Evolutionary conservation across 164 flowering plant species (phyloP), one percentile per base, ranked within the genome.

Genomic region (Pachysandra terminalis): DNA sequence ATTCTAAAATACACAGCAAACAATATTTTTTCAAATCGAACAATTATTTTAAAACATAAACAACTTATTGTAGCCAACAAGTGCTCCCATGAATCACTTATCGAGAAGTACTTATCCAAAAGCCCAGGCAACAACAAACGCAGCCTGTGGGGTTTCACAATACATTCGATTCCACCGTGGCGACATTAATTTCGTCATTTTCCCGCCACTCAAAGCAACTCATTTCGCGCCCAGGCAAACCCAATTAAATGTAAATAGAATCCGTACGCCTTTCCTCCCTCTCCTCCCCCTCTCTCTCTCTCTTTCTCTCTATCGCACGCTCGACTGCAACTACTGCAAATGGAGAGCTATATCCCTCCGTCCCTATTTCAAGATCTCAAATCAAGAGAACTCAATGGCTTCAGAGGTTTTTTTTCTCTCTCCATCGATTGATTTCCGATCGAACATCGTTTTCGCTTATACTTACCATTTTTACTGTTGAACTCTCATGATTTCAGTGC

Each of bases 341-440:
- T 86, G 92, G 87, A 74, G 73, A 68, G 53, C 53, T 77, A 82
- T 23, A 81, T 49, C 8, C 62, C 76, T 15, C 66, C 66, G 24
- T 90, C 96, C 2, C 75, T 84, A 77, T 85, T 88, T 64, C 82
- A 76, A 27, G 80, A 81, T 73, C 66, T 94, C 81, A 85, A 69
- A 64, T 77, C 82, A 9, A 87, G 98, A 78, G 95, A 94, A 82
- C 86, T 94, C 45, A 82, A 77, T 66, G 96, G 98, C 19, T 82
- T 81, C 80, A 79, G 81, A 90, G 96, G 98, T 87, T 7, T 13
- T 9, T 37, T 0, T 15, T 58, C n/a, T n/a, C n/a, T 48, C 63
- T 45, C 1, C 14, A 10, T 45, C 51, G 51, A 45, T 45, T 45
- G 16, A 45, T 45, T 45, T 45, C 6, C 15, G 17, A 10, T n/a